These are phyloP conservation scores for Arabidopsis hybrid DNA, from an alignment of 441 rosid genomes.

Conservation along the genomic window DNA sequence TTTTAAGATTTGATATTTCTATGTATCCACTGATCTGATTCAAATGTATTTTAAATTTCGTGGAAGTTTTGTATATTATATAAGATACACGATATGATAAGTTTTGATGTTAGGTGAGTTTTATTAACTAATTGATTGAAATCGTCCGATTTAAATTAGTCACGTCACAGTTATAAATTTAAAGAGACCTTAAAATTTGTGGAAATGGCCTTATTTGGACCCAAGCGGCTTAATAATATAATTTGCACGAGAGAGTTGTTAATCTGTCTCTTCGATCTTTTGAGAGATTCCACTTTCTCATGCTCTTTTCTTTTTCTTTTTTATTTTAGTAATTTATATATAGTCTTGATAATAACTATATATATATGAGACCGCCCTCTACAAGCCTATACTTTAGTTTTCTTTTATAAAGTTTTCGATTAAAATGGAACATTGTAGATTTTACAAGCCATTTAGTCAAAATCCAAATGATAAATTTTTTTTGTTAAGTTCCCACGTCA, in stretches of 20 bases:
- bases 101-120: conserved; percentile 36
- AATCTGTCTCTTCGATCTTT: conserved; percentile 49
- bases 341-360: conserved; percentile 22
- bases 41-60: conserved; percentile 27
- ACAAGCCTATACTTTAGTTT: conserved; percentile 12
- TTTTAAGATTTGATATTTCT: conserved; percentile 23
- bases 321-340: conserved; percentile 12
- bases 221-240: conserved; percentile 36
- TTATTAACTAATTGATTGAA: conserved; percentile 22
- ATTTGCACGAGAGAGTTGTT: conserved; percentile 43
- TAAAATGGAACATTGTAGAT: conserved; percentile 22
- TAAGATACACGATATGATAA: conserved; percentile 16
- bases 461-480: conserved; percentile 33
- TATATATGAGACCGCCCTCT: conserved; percentile 36
- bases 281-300: conserved; percentile 48
- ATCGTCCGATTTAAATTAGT: conserved; percentile 23
- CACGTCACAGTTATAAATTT: conserved; percentile 38
- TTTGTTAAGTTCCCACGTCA: background rate
- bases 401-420: conserved; percentile 29
- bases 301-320: conserved; percentile 25
- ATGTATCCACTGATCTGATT: conserved; percentile 34
- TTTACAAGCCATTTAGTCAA: conserved; percentile 29
- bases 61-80: conserved; percentile 26
- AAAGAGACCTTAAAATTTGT: conserved; percentile 23
- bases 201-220: conserved; percentile 41